Conservation (phyloP, 2,329 filamentous ascomycete species). For the Fusarium sarcochroum region DNA sequence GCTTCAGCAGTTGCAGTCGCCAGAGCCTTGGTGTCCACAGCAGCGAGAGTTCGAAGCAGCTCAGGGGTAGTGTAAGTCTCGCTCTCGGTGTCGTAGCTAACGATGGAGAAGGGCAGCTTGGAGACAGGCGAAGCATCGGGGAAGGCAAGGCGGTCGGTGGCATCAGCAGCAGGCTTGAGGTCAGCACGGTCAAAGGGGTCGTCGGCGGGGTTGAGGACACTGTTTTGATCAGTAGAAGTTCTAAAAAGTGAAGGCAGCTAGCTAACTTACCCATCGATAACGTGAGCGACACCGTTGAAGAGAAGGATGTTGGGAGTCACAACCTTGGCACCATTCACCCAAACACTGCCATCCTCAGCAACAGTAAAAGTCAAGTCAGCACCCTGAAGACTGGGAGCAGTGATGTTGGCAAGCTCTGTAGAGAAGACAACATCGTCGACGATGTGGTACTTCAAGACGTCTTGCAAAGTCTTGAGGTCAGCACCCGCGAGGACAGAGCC, state of each 20-base stretch:
- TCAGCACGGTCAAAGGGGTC: constrained; percentile 45
- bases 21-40: constrained; percentile 31
- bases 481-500: constrained; percentile 48
- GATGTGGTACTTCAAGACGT: constrained; percentile 52
- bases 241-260: fast-evolving
- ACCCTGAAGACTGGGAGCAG: constrained; percentile 43
- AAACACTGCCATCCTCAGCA: constrained; percentile 48
- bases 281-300: constrained; percentile 53
- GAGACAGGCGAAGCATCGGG: constrained; percentile 45
- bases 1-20: constrained; percentile 13
- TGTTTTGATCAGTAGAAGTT: constrained; percentile 14
- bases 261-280: constrained; percentile 49
- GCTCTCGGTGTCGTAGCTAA: constrained; percentile 42
- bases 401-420: constrained; percentile 48
- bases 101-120: constrained; percentile 45
- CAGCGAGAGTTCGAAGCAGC: constrained; percentile 47
- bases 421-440: constrained; percentile 52
- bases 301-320: constrained; percentile 50
- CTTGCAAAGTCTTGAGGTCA: constrained; percentile 43
- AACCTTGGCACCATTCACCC: constrained; percentile 53
- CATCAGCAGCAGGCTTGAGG: constrained; percentile 40
- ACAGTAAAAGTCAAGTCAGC: constrained; percentile 50
- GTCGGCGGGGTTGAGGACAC: constrained; percentile 47
- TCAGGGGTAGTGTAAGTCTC: constrained; percentile 48
- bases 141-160: constrained; percentile 48